Conservation (phyloP, 1,284 basidiomycete species). For the Tylopilus sp. region DNA sequence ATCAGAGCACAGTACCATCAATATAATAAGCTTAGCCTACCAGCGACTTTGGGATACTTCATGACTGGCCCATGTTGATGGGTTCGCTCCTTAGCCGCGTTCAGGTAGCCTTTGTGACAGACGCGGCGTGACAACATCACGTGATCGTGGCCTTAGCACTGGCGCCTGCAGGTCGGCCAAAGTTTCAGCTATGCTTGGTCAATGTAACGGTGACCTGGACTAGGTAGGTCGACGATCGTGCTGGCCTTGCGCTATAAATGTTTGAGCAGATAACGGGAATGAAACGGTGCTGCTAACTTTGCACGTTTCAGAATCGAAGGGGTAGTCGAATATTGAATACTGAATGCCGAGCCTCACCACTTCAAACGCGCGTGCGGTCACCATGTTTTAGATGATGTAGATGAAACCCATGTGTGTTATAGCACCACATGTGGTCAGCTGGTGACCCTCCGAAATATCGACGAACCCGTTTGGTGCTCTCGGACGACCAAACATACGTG, state of each 20-base stretch:
- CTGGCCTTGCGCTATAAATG: background rate
- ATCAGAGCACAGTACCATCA: background rate
- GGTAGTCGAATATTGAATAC: too few species aligned
- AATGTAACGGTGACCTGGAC: background rate
- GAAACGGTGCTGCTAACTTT: too few species aligned
- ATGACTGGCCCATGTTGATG: conserved; percentile 19
- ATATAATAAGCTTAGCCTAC: conserved; percentile 10
- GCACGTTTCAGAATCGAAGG: too few species aligned
- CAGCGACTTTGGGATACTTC: conserved; percentile 31
- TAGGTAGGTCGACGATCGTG: background rate
- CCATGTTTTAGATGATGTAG: too few species aligned
- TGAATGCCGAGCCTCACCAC: too few species aligned
- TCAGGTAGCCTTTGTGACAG: conserved; percentile 24
- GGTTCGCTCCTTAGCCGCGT: background rate
- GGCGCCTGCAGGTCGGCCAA: too few species aligned
- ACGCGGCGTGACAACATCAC: conserved; percentile 24
- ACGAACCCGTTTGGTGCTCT: too few species aligned
- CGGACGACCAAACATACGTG: too few species aligned
- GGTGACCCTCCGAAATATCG: too few species aligned
- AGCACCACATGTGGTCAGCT: too few species aligned
- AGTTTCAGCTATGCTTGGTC: background rate
- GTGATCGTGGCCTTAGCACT: background rate
- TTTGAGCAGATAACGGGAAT: background rate
- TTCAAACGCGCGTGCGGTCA: too few species aligned
- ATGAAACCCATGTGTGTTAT: too few species aligned